Evolutionary conservation across 305 asterid genomes (phyloP).

Genomic region (Fraxinus platypoda): DNA sequence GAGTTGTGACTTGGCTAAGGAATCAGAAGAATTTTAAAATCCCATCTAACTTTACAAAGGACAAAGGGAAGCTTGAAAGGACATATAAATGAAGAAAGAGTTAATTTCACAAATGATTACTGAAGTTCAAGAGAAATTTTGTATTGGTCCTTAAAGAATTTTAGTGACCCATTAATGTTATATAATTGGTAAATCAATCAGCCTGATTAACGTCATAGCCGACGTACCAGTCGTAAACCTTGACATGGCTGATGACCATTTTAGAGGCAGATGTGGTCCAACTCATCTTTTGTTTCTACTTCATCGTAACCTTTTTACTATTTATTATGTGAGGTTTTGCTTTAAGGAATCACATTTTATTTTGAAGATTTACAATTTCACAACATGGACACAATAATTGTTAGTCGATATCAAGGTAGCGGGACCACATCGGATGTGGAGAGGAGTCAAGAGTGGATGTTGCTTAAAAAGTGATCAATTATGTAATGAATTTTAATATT

Average conservation of each 20-base stretch:
- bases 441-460: not conserved
- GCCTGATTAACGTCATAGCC: not conserved
- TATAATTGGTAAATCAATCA: not conserved
- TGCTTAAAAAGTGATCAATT: too few species aligned
- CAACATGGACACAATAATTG: not conserved
- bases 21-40: constrained; percentile 21
- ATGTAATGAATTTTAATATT: not conserved
- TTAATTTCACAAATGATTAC: not conserved
- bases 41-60: not conserved
- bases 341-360: too few species aligned
- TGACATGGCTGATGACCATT: too few species aligned
- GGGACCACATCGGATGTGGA: not conserved
- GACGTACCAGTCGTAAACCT: not conserved
- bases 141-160: not conserved
- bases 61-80: constrained; percentile 3
- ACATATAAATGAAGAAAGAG: not conserved
- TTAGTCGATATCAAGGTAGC: not conserved
- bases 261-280: not conserved
- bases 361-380: too few species aligned
- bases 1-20: constrained; percentile 22
- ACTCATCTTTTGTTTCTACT: not conserved
- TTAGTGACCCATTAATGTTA: not conserved
- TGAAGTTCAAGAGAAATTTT: not conserved
- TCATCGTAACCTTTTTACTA: not conserved
- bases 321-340: not conserved